Conservation (phyloP, 1,284 basidiomycete species). For the Garcileccinum viscosum region DNA sequence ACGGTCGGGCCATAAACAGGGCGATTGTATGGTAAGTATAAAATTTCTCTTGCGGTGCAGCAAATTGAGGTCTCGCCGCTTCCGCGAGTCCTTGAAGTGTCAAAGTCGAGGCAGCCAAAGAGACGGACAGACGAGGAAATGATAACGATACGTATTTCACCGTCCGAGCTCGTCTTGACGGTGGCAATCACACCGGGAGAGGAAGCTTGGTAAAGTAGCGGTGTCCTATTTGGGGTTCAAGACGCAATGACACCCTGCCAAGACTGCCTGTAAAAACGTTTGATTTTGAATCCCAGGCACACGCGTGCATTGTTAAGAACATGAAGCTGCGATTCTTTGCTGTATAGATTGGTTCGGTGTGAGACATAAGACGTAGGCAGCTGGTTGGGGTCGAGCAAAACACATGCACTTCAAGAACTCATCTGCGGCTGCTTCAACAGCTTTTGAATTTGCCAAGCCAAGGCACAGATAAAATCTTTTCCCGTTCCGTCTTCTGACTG, state of each 20-base stretch:
- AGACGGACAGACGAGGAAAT: slow-evolving; percentile 45
- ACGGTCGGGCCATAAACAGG: no score
- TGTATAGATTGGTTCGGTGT: slow-evolving; percentile 22
- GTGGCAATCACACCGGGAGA: slow-evolving; percentile 49
- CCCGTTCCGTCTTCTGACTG: slow-evolving; percentile 49
- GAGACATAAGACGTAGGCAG: no score
- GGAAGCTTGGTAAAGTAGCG: slow-evolving; percentile 58
- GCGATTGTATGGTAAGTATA: no score
- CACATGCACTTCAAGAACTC: slow-evolving; percentile 47
- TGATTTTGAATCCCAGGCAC: not conserved
- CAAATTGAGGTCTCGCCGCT: no score
- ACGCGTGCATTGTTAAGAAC: slow-evolving; percentile 37
- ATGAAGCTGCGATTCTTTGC: slow-evolving; percentile 43
- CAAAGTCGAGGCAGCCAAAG: slow-evolving; percentile 37
- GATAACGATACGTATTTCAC: slow-evolving; percentile 51
- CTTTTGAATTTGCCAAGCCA: slow-evolving; percentile 59
- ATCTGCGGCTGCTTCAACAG: slow-evolving; percentile 54
- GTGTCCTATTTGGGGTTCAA: slow-evolving; percentile 37
- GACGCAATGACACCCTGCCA: slow-evolving; percentile 57
- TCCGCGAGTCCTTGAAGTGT: slow-evolving; percentile 46
- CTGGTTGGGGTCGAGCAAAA: no score
- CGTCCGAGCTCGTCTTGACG: slow-evolving; percentile 33
- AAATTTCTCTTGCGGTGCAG: no score
- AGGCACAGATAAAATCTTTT: slow-evolving; percentile 57
- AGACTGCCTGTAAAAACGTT: slow-evolving; percentile 26